phyloP scores from a whole-genome alignment of 768 basidiomycete genomes.

The Lactarius hengduanensis region DNA sequence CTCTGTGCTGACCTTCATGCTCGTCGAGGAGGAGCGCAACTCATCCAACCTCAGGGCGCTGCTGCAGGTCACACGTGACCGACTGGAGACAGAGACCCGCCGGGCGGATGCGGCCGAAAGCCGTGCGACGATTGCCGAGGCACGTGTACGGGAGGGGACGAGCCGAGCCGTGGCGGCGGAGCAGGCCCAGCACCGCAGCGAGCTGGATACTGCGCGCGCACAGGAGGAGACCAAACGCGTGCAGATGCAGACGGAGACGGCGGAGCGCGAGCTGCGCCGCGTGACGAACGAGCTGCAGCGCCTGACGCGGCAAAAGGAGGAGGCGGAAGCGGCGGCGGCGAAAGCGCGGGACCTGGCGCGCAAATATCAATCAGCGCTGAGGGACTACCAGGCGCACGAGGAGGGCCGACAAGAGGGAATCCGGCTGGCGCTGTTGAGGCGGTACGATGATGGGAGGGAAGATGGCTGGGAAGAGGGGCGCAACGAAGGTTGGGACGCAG shows the following conservation, averaged over 20 bases:
- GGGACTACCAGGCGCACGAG: constrained; percentile 27
- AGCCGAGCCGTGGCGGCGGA: constrained; percentile 18
- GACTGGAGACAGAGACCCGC: constrained; percentile 26
- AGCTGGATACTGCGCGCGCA: constrained; percentile 27
- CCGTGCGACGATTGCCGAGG: constrained; percentile 28
- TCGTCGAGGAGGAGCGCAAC: constrained; percentile 30
- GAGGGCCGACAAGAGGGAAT: constrained; percentile 28
- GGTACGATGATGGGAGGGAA: constrained; percentile 28
- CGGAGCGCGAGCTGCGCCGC: constrained; percentile 28
- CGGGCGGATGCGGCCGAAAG: constrained; percentile 28
- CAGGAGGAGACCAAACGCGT: constrained; percentile 29
- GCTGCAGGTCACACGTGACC: constrained; percentile 26
- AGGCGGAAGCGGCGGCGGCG: constrained; percentile 26
- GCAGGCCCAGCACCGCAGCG: constrained; percentile 26
- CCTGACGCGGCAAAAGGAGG: constrained; percentile 25
- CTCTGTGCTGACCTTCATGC: constrained; percentile 29
- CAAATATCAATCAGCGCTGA: constrained; percentile 26
- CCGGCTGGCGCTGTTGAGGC: constrained; percentile 22
- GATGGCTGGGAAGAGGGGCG: constrained; percentile 28
- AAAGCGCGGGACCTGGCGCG: constrained; percentile 29
- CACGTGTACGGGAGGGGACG: constrained; percentile 19
- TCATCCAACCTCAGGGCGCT: constrained; percentile 28
- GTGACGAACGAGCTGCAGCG: constrained; percentile 26
- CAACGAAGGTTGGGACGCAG: constrained; percentile 24
- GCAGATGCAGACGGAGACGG: constrained; percentile 29